Conservation (phyloP, 768 basidiomycete genomes). For the Boletus subparvulus region DNA sequence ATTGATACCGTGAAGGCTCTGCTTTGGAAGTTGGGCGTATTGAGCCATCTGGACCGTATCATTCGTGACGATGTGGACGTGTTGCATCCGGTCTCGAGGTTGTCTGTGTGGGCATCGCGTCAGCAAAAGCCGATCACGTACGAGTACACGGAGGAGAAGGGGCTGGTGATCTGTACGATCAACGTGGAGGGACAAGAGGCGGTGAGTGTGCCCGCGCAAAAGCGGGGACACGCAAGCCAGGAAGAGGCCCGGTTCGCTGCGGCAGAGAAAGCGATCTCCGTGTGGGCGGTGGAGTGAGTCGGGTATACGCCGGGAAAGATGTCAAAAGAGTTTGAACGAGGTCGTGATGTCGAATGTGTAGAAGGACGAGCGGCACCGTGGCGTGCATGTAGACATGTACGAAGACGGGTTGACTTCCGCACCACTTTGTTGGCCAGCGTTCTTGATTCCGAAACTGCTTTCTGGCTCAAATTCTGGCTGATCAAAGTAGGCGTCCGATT, state of each 20-base stretch:
- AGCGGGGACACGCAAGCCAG: conserved; percentile 54
- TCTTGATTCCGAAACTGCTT: too few species aligned
- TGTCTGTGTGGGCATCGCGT: conserved; percentile 59
- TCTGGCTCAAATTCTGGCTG: too few species aligned
- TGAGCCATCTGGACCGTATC: conserved; percentile 61
- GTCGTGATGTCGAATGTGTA: not conserved
- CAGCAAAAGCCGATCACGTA: conserved; percentile 47
- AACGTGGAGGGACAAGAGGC: conserved; percentile 47
- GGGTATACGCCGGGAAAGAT: too few species aligned
- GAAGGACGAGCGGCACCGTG: too few species aligned
- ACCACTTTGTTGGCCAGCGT: too few species aligned
- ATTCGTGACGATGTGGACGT: conserved; percentile 68
- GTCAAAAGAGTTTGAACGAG: not conserved
- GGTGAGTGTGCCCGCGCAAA: conserved; percentile 39
- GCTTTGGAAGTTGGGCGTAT: conserved; percentile 53
- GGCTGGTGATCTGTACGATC: conserved; percentile 47
- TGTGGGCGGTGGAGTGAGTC: conserved; percentile 31
- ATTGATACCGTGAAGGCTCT: conserved; percentile 50
- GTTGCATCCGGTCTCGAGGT: conserved; percentile 67
- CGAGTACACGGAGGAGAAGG: conserved; percentile 43
- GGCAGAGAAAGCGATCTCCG: conserved; percentile 58
- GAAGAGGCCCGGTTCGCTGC: conserved; percentile 67
- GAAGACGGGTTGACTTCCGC: too few species aligned
- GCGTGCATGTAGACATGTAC: too few species aligned
- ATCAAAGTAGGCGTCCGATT: too few species aligned